These are phyloP conservation scores for Suillus plorans DNA, from an alignment of 768 basidiomycete species.

Conservation along the genomic window DNA sequence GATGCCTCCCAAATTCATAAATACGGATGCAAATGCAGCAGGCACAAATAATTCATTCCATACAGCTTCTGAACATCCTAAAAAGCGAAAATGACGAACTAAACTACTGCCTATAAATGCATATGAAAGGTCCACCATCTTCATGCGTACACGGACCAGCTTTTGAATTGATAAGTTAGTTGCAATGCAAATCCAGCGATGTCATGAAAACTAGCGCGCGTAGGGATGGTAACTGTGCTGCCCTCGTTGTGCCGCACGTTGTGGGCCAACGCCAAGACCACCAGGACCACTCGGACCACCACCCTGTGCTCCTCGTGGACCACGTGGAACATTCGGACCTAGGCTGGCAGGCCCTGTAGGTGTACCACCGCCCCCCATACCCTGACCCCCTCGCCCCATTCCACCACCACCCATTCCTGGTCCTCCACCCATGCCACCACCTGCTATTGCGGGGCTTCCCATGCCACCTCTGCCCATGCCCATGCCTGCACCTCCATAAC, in stretches of 20 bases:
- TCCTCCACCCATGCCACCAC: conserved; percentile 40
- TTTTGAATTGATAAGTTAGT: conserved; percentile 11
- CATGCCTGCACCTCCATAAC: conserved; percentile 34
- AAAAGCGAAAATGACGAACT: background rate
- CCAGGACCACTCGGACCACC: conserved; percentile 54
- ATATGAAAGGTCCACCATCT: conserved; percentile 6
- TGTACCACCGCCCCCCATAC: conserved; percentile 37
- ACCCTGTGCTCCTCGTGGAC: conserved; percentile 57
- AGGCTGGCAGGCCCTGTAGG: conserved; percentile 41
- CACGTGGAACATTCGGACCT: conserved; percentile 62
- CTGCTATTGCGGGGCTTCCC: conserved; percentile 31
- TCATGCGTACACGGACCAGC: conserved; percentile 1
- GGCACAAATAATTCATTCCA: background rate
- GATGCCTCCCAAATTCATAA: no score
- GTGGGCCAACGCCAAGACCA: conserved; percentile 62
- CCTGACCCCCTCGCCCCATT: conserved; percentile 42
- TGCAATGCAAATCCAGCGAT: conserved; percentile 15
- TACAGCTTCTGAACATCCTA: background rate
- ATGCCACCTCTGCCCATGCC: conserved; percentile 36
- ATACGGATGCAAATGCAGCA: background rate
- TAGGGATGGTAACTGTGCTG: conserved; percentile 86
- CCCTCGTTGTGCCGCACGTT: conserved; percentile 67
- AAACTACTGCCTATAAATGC: conserved; percentile 5
- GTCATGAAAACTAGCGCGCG: conserved; percentile 48
- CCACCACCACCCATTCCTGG: conserved; percentile 34